Percentiles rank a stretch among this genome's conserved stretches.
These are phyloP conservation scores for Phyllosticta capitalensis DNA, from an alignment of 2,329 filamentous ascomycete species.

Conservation along the genomic window DNA sequence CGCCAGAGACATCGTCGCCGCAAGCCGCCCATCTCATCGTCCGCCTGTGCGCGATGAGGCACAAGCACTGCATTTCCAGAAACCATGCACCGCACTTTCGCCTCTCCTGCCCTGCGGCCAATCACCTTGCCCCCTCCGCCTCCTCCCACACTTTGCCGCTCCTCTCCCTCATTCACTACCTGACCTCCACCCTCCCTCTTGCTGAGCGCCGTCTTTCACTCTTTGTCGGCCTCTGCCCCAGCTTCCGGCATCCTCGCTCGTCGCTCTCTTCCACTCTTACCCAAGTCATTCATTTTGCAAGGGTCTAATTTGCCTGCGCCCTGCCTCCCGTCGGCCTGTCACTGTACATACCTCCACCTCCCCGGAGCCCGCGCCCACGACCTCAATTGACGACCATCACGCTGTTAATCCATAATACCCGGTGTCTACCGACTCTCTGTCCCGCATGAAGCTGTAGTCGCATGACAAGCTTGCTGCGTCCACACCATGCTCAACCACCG, in stretches of 20 bases:
- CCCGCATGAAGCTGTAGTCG: constrained; percentile 4
- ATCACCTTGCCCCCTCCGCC: constrained; percentile 2
- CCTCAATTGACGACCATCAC: constrained; percentile 23
- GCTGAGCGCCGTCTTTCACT: constrained; percentile 5
- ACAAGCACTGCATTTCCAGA: not conserved
- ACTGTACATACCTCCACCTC: not conserved
- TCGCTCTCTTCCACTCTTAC: constrained; percentile 7
- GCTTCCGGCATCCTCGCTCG: constrained; percentile 4
- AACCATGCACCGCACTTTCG: constrained; percentile 5
- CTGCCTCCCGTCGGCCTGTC: not conserved
- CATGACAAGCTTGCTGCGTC: constrained; percentile 12
- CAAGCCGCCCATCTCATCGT: not conserved
- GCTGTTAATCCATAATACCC: constrained; percentile 24
- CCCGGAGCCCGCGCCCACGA: constrained; percentile 2
- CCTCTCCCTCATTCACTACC: constrained; percentile 5
- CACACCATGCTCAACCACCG: constrained; percentile 24
- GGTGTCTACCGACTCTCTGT: not conserved
- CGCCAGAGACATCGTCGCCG: not conserved
- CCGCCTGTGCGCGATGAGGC: not conserved
- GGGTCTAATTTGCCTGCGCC: constrained; percentile 6
- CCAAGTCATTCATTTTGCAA: constrained; percentile 12
- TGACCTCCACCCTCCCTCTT: constrained; percentile 6
- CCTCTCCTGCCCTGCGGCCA: constrained; percentile 1
- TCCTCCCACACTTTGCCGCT: constrained; percentile 3
- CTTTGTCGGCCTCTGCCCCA: constrained; percentile 1